Conservation (phyloP, 352 stramenopile genomes). For the Pilasporangium apinafurcum region DNA sequence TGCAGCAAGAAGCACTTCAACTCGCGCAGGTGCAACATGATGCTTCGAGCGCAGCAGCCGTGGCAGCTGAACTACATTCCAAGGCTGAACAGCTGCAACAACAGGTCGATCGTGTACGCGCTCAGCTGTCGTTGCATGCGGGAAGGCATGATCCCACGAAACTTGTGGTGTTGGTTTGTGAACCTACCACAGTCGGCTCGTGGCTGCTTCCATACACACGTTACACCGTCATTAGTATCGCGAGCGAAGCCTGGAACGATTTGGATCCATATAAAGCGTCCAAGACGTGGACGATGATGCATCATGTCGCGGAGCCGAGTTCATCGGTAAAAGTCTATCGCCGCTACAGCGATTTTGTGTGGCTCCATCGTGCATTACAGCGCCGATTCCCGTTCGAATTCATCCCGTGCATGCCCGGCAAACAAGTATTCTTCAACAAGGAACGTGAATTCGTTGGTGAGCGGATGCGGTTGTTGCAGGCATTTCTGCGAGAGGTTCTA, state of each 20-base stretch:
- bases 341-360: constrained; percentile 84
- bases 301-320: constrained; percentile 61
- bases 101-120: constrained; percentile 69
- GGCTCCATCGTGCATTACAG: constrained; percentile 62
- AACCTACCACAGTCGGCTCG: constrained; percentile 72
- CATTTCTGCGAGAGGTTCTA: constrained; percentile 71
- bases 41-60: constrained; percentile 53
- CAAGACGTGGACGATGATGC: constrained; percentile 72
- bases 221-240: constrained; percentile 78
- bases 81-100: constrained; percentile 67
- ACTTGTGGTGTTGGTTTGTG: constrained; percentile 75
- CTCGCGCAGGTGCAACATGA: constrained; percentile 68
- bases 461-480: constrained; percentile 75
- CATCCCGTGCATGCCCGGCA: constrained; percentile 65
- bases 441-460: constrained; percentile 83
- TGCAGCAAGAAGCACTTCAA: constrained; percentile 63
- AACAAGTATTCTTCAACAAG: constrained; percentile 82
- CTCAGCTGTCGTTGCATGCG: constrained; percentile 71
- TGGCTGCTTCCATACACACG: constrained; percentile 82
- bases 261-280: constrained; percentile 67
- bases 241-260: constrained; percentile 27
- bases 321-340: constrained; percentile 81
- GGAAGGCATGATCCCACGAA: constrained; percentile 70
- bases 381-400: constrained; percentile 69
- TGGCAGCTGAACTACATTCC: constrained; percentile 60